These are phyloP conservation scores for Ascochyta lentis DNA, from an alignment of 2,329 filamentous ascomycete species.

Conservation along the genomic window DNA sequence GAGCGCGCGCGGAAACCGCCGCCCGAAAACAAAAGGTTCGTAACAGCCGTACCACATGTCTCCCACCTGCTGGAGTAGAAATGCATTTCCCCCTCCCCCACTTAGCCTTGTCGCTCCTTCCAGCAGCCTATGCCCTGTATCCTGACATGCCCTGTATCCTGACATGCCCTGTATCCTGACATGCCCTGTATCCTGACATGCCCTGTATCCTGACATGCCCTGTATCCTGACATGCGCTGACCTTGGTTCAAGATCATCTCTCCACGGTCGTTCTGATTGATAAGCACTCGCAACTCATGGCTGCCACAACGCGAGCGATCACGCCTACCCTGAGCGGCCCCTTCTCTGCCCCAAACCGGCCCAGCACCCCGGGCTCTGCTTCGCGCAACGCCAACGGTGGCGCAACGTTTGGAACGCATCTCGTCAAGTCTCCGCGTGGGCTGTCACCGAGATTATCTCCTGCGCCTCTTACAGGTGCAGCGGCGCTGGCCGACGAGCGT, in stretches of 20 bases:
- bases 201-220: too few species aligned
- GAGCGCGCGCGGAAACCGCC: slow-evolving; percentile 21
- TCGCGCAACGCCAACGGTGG: slow-evolving; percentile 34
- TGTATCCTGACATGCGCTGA: slow-evolving; percentile 16
- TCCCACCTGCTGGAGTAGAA: background rate
- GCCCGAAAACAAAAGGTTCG: slow-evolving; percentile 32
- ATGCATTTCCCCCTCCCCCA: background rate
- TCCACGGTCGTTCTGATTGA: background rate
- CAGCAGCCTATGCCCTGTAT: background rate
- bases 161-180: background rate
- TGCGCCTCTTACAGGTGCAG: slow-evolving; percentile 55
- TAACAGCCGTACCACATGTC: slow-evolving; percentile 13
- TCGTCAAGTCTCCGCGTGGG: slow-evolving; percentile 53
- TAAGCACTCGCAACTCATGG: slow-evolving; percentile 45
- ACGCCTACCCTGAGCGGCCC: slow-evolving; percentile 52
- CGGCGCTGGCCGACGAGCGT: slow-evolving; percentile 57
- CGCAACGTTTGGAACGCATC: slow-evolving; percentile 46
- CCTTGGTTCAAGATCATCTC: slow-evolving; percentile 12
- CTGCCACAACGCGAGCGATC: slow-evolving; percentile 52
- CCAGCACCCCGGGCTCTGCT: slow-evolving; percentile 49
- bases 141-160: background rate
- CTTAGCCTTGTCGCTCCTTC: background rate
- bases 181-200: background rate
- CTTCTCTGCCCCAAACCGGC: slow-evolving; percentile 49
- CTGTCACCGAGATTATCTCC: slow-evolving; percentile 51